Evolutionary conservation across 2,329 filamentous ascomycete genomes (phyloP), one percentile per base, ranked within the genome.

Genomic region (Cryphonectria carpinicola): DNA sequence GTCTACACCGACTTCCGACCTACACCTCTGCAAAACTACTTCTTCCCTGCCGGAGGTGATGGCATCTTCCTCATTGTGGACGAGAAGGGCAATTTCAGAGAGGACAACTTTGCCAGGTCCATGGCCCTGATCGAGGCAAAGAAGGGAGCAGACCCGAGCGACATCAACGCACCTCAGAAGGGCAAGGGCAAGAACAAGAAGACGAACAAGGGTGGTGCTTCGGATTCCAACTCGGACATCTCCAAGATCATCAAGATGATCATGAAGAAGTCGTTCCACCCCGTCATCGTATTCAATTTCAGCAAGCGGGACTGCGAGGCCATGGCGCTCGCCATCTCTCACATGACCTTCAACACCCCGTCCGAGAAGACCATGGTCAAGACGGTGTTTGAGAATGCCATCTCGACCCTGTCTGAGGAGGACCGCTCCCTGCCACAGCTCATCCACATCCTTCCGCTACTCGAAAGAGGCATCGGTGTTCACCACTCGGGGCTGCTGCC

Each of bases 231-330:
- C 19, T 90, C 90, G 1, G 96, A 99, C 81, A 97, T 99, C 73
- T 94, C 94, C 84, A 98, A 98, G 86, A 97, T 99, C 77, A 93
- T 99, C 75, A 93, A 93, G 81, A 99, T 99, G 96, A 97, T 98
- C 76, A 97, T 99, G 91, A 88, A 93, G 82, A 97, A 95, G 84
- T 96, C 93, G 79, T 97, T 96, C 82, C 98, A 99, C 78, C 96
- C 96, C 0, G 96, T 98, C 76, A 99, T 99, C 79, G 94, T 99
- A 54, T 99, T 99, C 88, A 98, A 95, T 82, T 99, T 99, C 84
- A 98, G 95, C 86, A 99, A 99, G 84, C 89, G 95, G 74, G 95
- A 98, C 77, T 98, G 95, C 79, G 96, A 99, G 82, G 90, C 91
- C 73, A 90, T 96, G 80, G 96, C 96, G 1, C 85, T 99, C 63